Conservation (phyloP, 176 grass and related monocot genomes). For the Oryza rufipogon region DNA sequence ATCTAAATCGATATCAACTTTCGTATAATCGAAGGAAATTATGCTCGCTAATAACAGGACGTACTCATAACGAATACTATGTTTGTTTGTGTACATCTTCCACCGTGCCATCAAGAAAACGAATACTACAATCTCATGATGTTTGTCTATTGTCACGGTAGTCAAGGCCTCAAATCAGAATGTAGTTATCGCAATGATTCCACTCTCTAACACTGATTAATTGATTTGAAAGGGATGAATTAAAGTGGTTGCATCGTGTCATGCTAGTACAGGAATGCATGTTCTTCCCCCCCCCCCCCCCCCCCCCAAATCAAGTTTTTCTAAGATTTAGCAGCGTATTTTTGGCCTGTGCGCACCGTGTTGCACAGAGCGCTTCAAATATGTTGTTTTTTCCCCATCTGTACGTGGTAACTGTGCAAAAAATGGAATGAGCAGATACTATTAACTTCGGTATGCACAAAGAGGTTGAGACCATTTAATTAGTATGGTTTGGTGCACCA, state of each 20-base stretch:
- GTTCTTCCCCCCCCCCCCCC: not conserved
- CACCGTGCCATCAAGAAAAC: not conserved
- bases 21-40: not conserved
- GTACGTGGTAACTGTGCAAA: not conserved
- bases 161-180: not conserved
- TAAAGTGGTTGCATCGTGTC: not conserved
- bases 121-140: not conserved
- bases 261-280: not conserved
- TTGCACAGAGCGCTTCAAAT: not conserved
- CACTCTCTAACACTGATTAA: not conserved
- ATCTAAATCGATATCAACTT: not conserved
- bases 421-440: not conserved
- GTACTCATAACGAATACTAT: not conserved
- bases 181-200: not conserved
- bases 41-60: not conserved
- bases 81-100: not conserved
- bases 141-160: not conserved
- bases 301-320: not conserved
- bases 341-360: not conserved
- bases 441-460: not conserved
- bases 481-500: slow-evolving; percentile 46
- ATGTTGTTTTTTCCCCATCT: no score
- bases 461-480: slow-evolving; percentile 25
- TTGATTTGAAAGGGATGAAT: not conserved
- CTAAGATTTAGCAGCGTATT: not conserved